Conservation (phyloP, 176 grass and related monocot species). For the Phoenix dactylifera region DNA sequence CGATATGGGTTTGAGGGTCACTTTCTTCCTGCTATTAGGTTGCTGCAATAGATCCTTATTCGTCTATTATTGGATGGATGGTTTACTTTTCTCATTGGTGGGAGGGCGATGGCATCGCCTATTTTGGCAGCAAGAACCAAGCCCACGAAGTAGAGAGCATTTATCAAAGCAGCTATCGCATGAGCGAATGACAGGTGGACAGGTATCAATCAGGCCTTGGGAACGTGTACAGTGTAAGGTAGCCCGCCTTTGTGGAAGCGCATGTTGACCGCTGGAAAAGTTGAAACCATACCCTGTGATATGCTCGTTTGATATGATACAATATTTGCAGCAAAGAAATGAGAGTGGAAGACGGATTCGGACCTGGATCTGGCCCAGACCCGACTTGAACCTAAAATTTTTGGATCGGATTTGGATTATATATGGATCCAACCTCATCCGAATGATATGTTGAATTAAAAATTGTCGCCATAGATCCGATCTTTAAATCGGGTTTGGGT, state of each 20-base stretch:
- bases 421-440: too few relatives aligned
- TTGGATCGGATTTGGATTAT: too few relatives aligned
- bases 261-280: background rate
- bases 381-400: too few relatives aligned
- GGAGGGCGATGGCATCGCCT: constrained; percentile 26
- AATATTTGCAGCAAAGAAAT: background rate
- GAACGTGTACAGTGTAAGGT: background rate
- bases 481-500: too few relatives aligned
- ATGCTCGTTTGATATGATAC: background rate
- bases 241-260: too few relatives aligned
- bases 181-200: background rate
- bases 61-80: background rate
- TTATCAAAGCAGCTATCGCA: constrained; percentile 22
- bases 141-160: constrained; percentile 31
- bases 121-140: constrained; percentile 30
- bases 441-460: too few relatives aligned
- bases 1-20: background rate
- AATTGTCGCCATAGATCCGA: too few relatives aligned
- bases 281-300: background rate
- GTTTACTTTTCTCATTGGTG: background rate
- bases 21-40: background rate
- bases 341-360: background rate
- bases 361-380: too few relatives aligned
- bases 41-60: background rate
- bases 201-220: background rate